Evolutionary conservation across 2,329 filamentous ascomycete species (phyloP).

Genomic region (Talaromyces amestolkiae): DNA sequence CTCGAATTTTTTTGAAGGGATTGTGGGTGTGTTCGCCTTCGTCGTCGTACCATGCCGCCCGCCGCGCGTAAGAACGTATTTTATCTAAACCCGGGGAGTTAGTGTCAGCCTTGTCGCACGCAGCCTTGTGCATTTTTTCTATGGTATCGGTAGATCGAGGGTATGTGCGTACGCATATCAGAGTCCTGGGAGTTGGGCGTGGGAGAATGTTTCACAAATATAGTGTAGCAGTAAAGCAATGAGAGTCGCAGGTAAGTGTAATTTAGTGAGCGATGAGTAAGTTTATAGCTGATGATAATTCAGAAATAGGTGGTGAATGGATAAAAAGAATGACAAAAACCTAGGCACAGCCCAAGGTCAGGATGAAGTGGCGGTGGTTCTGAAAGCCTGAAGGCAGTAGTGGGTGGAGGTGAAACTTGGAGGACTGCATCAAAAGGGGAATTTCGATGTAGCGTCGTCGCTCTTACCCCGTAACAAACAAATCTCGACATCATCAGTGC

Average conservation of each 20-base stretch:
- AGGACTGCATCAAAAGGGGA: not conserved
- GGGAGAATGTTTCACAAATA: not conserved
- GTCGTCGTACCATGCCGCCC: conserved; percentile 41
- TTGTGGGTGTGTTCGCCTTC: conserved; percentile 40
- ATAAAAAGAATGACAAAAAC: not conserved
- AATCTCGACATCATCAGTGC: not conserved
- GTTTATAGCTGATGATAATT: not conserved
- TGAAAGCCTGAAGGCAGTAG: not conserved
- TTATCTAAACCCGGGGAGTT: conserved; percentile 32
- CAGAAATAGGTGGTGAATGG: not conserved
- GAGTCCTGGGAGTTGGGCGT: not conserved
- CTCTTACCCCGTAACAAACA: not conserved
- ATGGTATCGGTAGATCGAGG: not conserved
- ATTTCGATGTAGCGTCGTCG: not conserved
- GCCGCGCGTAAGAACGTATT: conserved; percentile 32
- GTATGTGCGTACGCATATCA: conserved; percentile 1
- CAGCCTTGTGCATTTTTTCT: not conserved
- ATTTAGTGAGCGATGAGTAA: conserved; percentile 1
- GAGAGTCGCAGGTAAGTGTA: not conserved
- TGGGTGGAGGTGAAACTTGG: not conserved
- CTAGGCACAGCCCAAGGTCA: not conserved
- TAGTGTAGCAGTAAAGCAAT: not conserved
- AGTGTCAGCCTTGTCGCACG: not conserved
- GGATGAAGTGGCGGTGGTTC: not conserved
- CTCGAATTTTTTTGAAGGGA: conserved; percentile 42